Evolutionary conservation across 192 early-diverging fungal species (phyloP), one percentile per base, ranked within the genome.

Genomic region (Allomyces arbusculus): DNA sequence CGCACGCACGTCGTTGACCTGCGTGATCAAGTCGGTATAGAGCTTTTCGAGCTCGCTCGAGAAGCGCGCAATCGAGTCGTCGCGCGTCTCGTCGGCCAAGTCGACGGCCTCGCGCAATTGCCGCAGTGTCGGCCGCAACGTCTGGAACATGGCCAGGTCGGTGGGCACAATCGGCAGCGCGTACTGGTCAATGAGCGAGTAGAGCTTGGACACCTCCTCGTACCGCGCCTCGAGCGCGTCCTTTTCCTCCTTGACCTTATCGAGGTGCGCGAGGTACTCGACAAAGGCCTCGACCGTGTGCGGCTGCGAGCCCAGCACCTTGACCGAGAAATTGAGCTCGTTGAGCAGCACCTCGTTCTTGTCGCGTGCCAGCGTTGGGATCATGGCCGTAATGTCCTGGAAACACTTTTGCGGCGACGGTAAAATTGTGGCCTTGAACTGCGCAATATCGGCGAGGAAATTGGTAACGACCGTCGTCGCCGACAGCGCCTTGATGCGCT

Each of bases 391-490:
- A 45, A 85, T 78, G 23, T 80, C 80, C 9, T 69, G 44, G 63
- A 85, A 85, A 61, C 83, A 85, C 23, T 78, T 64, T 68, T 84
- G 78, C 6, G 83, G 82, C 65, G 79, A 82, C 28, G 83, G 83
- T 1, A 79, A 69, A 6, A 85, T 68, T 6, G 79, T 72, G 26
- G 69, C 75, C 66, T 84, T 85, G 10, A 85, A 65, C 24, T 69
- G 74, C 10, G 74, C 70, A 1, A 78, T 82, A 62, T 85, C 81
- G 6, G 84, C 64, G 22, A 74, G 65, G 61, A 84, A 33, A 66
- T 84, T 85, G 68, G 80, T 82, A 22, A 85, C 74, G 8, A 65
- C 66, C 5, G 69, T 74, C 26, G 67, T 67, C 4, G 67, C 40
- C 0, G 76, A 71, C 33, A 85, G 77, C 0, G 67, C 71, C 22